Evolutionary conservation across 2,329 filamentous ascomycete genomes (phyloP).

Genomic region (Sphaerulina musiva): DNA sequence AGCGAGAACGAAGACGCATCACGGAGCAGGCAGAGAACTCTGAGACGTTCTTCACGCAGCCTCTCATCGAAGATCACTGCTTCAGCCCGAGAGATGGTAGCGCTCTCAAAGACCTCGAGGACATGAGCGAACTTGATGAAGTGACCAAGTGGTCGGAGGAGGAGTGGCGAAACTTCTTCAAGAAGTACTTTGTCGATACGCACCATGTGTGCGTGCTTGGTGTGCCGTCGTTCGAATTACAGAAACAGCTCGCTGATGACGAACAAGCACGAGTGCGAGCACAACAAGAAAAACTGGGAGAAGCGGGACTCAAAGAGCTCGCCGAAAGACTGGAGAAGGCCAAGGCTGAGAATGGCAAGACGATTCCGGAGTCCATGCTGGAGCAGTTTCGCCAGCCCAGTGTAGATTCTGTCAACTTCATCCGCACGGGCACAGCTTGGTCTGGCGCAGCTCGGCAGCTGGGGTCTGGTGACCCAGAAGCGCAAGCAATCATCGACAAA

Average conservation of each 20-base stretch:
- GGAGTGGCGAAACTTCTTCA: slow-evolving; percentile 76
- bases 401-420: slow-evolving; percentile 90
- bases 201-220: slow-evolving; percentile 83
- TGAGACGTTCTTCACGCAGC: slow-evolving; percentile 71
- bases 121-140: slow-evolving; percentile 52
- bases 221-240: slow-evolving; percentile 72
- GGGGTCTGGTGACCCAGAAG: slow-evolving; percentile 59
- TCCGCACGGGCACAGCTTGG: slow-evolving; percentile 76
- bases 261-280: slow-evolving; percentile 73
- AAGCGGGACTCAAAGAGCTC: slow-evolving; percentile 71
- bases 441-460: slow-evolving; percentile 69
- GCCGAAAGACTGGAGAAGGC: slow-evolving; percentile 71
- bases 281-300: slow-evolving; percentile 70
- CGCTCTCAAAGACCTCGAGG: slow-evolving; percentile 39
- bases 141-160: slow-evolving; percentile 74
- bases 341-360: slow-evolving; percentile 79
- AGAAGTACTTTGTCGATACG: slow-evolving; percentile 77
- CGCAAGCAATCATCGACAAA: slow-evolving; percentile 70
- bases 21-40: slow-evolving; percentile 79
- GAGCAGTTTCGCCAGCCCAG: slow-evolving; percentile 75
- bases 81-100: slow-evolving; percentile 80
- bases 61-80: slow-evolving; percentile 85
- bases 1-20: slow-evolving; percentile 70
- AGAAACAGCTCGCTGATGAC: slow-evolving; percentile 71
- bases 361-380: slow-evolving; percentile 76